These are phyloP conservation scores for Juncus effusus DNA, from an alignment of 176 grass and related monocot species.

Conservation along the genomic window DNA sequence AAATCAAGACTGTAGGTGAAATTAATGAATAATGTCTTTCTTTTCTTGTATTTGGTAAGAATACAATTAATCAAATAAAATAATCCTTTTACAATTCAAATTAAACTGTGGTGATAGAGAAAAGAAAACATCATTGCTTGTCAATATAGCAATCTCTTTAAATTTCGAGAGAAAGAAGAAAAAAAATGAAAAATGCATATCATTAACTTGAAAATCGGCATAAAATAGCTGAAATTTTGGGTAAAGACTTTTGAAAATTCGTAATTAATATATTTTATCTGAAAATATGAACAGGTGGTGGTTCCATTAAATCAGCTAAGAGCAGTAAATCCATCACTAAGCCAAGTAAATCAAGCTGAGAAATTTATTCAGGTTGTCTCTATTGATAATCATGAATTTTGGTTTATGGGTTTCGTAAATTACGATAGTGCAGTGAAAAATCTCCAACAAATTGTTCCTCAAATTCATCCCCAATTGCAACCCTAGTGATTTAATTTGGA, in stretches of 20 bases:
- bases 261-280: not conserved
- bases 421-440: slow-evolving; percentile 61
- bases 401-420: slow-evolving; percentile 78
- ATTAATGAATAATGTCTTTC: no score
- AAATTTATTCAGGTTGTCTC: slow-evolving; percentile 85
- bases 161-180: not conserved
- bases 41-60: no score
- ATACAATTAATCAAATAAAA: no score
- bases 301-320: slow-evolving; percentile 67
- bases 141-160: not conserved
- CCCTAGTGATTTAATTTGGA: not conserved
- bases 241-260: not conserved
- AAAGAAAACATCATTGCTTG: not conserved
- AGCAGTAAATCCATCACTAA: slow-evolving; percentile 50
- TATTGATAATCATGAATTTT: slow-evolving; percentile 67
- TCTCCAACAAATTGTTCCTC: slow-evolving; percentile 41
- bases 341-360: slow-evolving; percentile 53
- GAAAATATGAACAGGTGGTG: slow-evolving; percentile 38
- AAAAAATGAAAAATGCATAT: no score
- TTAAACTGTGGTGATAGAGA: not conserved
- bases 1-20: no score
- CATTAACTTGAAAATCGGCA: not conserved
- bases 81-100: not conserved
- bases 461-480: not conserved
- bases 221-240: not conserved